Evolutionary conservation across 441 rosid genomes (phyloP), one percentile per base, ranked within the genome.

Genomic region (Dalechampia spathulata): DNA sequence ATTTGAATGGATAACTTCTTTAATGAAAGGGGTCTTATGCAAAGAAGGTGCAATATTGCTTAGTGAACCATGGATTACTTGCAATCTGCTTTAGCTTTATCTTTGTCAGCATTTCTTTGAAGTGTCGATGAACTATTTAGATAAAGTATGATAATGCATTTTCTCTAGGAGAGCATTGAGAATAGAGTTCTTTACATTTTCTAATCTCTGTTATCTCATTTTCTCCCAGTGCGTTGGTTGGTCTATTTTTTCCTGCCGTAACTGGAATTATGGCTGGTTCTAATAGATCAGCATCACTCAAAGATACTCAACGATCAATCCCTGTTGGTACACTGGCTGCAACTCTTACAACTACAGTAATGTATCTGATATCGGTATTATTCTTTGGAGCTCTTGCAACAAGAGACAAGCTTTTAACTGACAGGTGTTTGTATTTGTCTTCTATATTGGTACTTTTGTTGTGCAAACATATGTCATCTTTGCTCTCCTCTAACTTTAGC

Each of bases 231-330:
- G 89, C 92, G 22, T 69, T 94, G 87, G 96, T 94, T 54, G 98
- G 99, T 66, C 90, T 94, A 60, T 94, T 87, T 74, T 94, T 94
- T 69, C 99, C 99, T 66, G 99, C 99, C 58, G 97, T 93, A 55
- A 93, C 99, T 4, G 99, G 97, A 67, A 90, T 93, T 61, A 94
- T 94, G 99, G 98, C 99, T 16, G 98, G 99, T 49, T 94, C 98
- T 59, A 94, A 94, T 74, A 83, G 99, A 71, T 94, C 98, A 49
- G 94, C 98, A 52, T 83, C 90, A 52, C 83, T 94, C 49, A 87
- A 86, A 75, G 99, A 94, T 65, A 94, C 99, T n/a, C 99, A 94
- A 65, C 93, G 77, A 43, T 94, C 99, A 63, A 94, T 90, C 62
- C 99, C 98, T 7, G 20, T 87, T 21, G 99, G 99, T 57, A 94